Base-by-base conservation (phyloP, 176 grass and related monocot species). In the Coix lacrymajobi region DNA sequence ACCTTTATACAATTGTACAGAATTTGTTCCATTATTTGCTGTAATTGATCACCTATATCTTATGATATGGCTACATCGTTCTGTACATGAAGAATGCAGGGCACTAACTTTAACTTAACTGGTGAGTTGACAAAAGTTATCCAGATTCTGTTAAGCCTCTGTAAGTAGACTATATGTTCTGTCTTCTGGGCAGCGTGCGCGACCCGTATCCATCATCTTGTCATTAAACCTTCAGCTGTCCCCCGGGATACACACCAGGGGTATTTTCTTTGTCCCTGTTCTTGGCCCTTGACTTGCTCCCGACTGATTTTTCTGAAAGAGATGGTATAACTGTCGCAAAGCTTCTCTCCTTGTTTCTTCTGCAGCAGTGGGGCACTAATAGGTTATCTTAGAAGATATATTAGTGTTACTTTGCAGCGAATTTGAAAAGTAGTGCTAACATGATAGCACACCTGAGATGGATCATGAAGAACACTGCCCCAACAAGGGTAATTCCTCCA, bases 401-500 rank as follows among this genome's bases (percentile, higher is more conserved):
- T 1, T 6, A 64, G n/a, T 71, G 4, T 66, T 26, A 81, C 10
- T 39, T 76, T 0, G 8, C 38, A 44, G 45, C 17, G 36, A 54
- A 32, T 60, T 67, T 17, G 36, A 25, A 60, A 38, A 7, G 19
- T 3, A 64, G n/a, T 74, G 4, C 11, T 31, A 62, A 32, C 40
- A 26, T 70, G 67, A 56, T 79, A 16, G 5, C 17, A 22, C 66
- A 94, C 89, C 92, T 91, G 30, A 94, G 57, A 81, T 89, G 86
- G 80, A 84, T 44, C 67, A 94, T 62, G 64, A 94, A 73, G 71
- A 94, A 80, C 46, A 94, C 86, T 11, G 79, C 79, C 4, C 86
- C 89, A 0, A 81, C 57, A 41, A 91, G 79, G 22, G 92, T 89
- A 19, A 94, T 91, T 71, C 89, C 92, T 51, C 89, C 89, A 30